Base-by-base conservation (phyloP, 164 flowering plant genomes). In the Nymphaea colorata region DNA sequence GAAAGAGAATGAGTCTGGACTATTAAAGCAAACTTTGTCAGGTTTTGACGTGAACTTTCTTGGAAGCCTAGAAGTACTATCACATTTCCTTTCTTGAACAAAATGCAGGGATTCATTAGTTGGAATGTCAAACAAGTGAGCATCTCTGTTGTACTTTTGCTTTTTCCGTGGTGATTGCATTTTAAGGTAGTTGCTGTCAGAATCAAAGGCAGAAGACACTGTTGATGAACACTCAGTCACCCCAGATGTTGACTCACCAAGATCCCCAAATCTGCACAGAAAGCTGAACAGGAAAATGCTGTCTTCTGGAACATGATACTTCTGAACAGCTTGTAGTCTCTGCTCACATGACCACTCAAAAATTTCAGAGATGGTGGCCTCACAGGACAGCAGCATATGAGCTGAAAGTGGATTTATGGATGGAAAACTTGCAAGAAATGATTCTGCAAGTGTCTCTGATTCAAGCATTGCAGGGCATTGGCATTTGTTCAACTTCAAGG, bases 201-300 rank as follows among this genome's bases (percentile, higher is more conserved):
- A 82, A 68, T 80, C 90, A 51, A 86, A 81, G 74, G 86, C 86
- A 68, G 94, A 83, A 67, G 96, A 90, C 18, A 80, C 82, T 25
- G 93, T 83, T 44, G 96, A 90, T 43, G 96, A 91, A 78, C 97
- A 82, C 42, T 95, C 97, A 65, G 99, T 95, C 81, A 82, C 81
- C 75, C 85, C 91, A 68, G 99, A 95, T 79, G 77, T 85, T 43
- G 92, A 83, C 71, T 87, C 96, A 72, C 85, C 96, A 14, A 76
- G 82, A 69, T 90, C 96, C 61, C 97, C 95, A 77, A 79, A 95
- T 79, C 75, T 83, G 83, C 90, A 87, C 59, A 82, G 70, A 76
- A 79, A 78, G 79, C 83, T 78, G 41, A 95, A 81, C 36, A 95
- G 72, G 70, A 76, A 41, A 53, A 90, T 62, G 71, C 94, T 86